These are phyloP conservation scores for Heterobasidion occidentale DNA, from an alignment of 1,284 basidiomycete genomes.

Conservation along the genomic window DNA sequence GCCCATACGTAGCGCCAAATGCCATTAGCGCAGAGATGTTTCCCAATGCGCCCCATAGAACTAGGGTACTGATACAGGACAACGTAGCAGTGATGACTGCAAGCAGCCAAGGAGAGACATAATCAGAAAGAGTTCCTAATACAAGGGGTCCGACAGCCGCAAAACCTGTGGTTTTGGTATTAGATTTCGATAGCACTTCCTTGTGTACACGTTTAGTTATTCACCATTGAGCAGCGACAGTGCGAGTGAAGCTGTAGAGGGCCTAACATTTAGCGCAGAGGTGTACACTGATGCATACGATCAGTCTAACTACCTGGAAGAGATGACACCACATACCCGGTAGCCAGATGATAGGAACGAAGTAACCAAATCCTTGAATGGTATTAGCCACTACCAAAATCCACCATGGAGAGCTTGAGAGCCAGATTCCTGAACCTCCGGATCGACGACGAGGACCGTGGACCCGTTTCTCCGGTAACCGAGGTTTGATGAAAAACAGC, in stretches of 20 bases:
- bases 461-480: conserved; percentile 16
- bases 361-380: conserved; percentile 17
- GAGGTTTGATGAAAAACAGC: conserved; percentile 16
- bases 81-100: conserved; percentile 12
- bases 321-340: conserved; percentile 10
- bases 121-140: conserved; percentile 17
- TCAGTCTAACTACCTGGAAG: neutral
- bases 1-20: conserved; percentile 18
- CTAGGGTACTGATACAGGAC: conserved; percentile 15
- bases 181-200: neutral
- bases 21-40: conserved; percentile 16
- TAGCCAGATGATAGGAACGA: conserved; percentile 15
- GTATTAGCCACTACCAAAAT: conserved; percentile 15
- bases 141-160: conserved; percentile 9
- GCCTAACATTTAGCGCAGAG: conserved; percentile 11
- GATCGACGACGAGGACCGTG: conserved; percentile 8
- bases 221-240: conserved; percentile 15
- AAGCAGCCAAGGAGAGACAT: conserved; percentile 16
- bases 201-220: neutral
- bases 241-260: conserved; percentile 12
- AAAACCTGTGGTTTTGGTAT: neutral
- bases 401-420: conserved; percentile 13
- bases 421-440: conserved; percentile 6
- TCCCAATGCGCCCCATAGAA: conserved; percentile 20
- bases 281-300: conserved; percentile 12